Evolutionary conservation across 1,284 basidiomycete genomes (phyloP).

Genomic region (Sporisorium exsertum): DNA sequence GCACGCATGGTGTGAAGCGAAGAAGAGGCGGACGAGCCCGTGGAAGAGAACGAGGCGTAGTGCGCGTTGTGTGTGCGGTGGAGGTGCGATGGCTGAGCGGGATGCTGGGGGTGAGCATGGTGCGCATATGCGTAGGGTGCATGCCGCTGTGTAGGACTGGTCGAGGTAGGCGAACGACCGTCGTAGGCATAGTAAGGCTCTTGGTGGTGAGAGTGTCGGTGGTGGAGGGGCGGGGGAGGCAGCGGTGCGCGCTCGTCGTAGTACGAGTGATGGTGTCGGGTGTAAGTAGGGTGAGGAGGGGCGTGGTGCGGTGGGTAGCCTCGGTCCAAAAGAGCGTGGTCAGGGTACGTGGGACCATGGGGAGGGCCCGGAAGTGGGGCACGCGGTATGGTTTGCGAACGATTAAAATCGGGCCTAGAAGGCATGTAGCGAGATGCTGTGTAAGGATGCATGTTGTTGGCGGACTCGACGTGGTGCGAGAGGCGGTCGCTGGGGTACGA

Average conservation of each 20-base stretch:
- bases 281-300: slow-evolving; percentile 34
- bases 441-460: slow-evolving; percentile 29
- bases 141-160: slow-evolving; percentile 20
- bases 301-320: slow-evolving; percentile 29
- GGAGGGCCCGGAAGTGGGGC: slow-evolving; percentile 31
- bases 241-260: slow-evolving; percentile 45
- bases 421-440: slow-evolving; percentile 12
- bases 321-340: slow-evolving; percentile 23
- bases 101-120: slow-evolving; percentile 26
- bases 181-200: slow-evolving; percentile 32
- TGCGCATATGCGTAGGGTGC: slow-evolving; percentile 23
- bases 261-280: slow-evolving; percentile 47
- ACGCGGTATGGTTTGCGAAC: slow-evolving; percentile 38
- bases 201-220: slow-evolving; percentile 26
- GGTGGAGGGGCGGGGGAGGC: slow-evolving; percentile 45
- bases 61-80: slow-evolving; percentile 24
- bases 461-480: slow-evolving; percentile 18
- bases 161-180: slow-evolving; percentile 19
- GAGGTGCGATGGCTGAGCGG: slow-evolving; percentile 14
- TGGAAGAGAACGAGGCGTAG: slow-evolving; percentile 32
- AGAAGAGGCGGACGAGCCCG: slow-evolving; percentile 23
- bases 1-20: slow-evolving; percentile 33
- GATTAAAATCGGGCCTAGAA: slow-evolving; percentile 37
- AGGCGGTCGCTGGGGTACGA: slow-evolving; percentile 29
- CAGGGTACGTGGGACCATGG: slow-evolving; percentile 45